These are phyloP conservation scores for Theobroma grandiflorum DNA, from an alignment of 441 rosid species.

Conservation along the genomic window DNA sequence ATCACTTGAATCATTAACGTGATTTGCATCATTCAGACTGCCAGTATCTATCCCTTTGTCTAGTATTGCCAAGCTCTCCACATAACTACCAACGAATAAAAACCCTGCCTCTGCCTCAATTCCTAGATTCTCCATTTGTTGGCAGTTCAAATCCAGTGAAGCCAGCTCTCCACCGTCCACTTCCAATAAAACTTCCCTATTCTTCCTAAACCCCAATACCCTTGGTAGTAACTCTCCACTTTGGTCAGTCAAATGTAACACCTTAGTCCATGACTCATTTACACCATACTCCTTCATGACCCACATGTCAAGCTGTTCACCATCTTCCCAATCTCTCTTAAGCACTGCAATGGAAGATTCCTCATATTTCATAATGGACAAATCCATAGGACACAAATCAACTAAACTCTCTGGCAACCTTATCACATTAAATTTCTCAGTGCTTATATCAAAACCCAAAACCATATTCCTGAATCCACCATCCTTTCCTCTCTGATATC, in stretches of 20 bases:
- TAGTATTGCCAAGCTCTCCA: conserved; percentile 14
- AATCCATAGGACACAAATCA: neutral
- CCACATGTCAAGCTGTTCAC: conserved; percentile 10
- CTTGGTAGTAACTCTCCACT: neutral
- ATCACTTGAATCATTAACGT: conserved; percentile 13
- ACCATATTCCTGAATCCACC: neutral
- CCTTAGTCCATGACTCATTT: conserved; percentile 19
- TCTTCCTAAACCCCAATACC: conserved; percentile 18
- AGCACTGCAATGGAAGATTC: conserved; percentile 20
- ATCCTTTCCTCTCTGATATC: neutral
- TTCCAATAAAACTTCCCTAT: conserved; percentile 15
- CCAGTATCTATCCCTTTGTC: neutral
- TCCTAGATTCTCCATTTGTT: neutral
- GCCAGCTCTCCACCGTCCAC: conserved; percentile 2
- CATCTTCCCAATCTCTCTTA: neutral
- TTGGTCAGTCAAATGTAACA: neutral
- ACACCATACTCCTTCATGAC: conserved; percentile 24
- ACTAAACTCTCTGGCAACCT: conserved; percentile 3
- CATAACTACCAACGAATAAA: neutral
- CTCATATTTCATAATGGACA: conserved; percentile 12
- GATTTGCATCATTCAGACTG: neutral
- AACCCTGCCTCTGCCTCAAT: neutral
- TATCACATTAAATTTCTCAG: neutral
- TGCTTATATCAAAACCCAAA: conserved; percentile 10
- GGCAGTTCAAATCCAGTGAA: conserved; percentile 3